These are phyloP conservation scores for Aspergillus ochraceus DNA, from an alignment of 2,329 filamentous ascomycete genomes.

Conservation along the genomic window DNA sequence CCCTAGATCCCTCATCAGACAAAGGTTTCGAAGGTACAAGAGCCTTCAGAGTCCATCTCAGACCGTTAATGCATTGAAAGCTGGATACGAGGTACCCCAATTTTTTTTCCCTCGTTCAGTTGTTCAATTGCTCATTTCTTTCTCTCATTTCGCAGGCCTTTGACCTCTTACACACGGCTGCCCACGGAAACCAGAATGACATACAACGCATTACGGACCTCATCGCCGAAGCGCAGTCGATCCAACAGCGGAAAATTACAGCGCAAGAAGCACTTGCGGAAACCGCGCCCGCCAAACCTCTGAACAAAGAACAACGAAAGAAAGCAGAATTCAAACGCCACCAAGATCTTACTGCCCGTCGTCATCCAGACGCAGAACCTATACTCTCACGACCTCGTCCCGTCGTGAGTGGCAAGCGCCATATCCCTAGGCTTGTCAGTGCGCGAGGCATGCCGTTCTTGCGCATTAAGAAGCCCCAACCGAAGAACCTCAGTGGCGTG, in stretches of 20 bases:
- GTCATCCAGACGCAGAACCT: constrained; percentile 34
- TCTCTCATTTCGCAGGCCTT: constrained; percentile 29
- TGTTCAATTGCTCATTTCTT: constrained; percentile 6
- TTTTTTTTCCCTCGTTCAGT: neutral
- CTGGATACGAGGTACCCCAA: constrained; percentile 41
- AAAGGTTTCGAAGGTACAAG: constrained; percentile 41
- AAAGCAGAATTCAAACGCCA: constrained; percentile 26
- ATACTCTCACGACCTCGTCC: constrained; percentile 38
- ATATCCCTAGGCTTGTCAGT: constrained; percentile 42
- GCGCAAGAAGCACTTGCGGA: constrained; percentile 20
- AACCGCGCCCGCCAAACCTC: constrained; percentile 21
- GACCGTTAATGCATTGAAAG: constrained; percentile 39
- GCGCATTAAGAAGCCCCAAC: constrained; percentile 47
- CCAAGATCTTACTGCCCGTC: constrained; percentile 28
- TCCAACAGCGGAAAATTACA: constrained; percentile 22
- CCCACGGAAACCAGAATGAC: constrained; percentile 27
- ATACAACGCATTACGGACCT: constrained; percentile 26
- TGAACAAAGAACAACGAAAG: constrained; percentile 22
- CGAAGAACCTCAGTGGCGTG: constrained; percentile 38
- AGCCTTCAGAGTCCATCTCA: constrained; percentile 40
- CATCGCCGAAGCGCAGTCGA: constrained; percentile 23
- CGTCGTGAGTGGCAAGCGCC: constrained; percentile 37
- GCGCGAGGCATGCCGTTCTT: constrained; percentile 45
- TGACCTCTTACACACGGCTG: constrained; percentile 37
- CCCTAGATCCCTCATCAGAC: constrained; percentile 32